Evolutionary conservation across 331 rosid genomes (phyloP).

Genomic region (Prunus yedoensis): DNA sequence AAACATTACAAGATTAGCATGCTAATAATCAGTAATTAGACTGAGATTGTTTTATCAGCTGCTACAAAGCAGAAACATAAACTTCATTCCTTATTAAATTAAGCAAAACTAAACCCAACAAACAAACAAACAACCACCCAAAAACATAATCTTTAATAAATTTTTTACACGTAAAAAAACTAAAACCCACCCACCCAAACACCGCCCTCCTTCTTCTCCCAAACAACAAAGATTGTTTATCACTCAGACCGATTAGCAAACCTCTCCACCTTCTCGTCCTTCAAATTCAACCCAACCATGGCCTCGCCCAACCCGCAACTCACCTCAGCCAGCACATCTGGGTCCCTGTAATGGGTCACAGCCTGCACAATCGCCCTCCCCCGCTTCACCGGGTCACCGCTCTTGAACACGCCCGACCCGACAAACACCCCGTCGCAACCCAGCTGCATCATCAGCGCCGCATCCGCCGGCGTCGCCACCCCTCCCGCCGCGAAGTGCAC

Average conservation of each 20-base stretch:
- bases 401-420: constrained; percentile 48
- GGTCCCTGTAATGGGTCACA: constrained; percentile 42
- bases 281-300: constrained; percentile 41
- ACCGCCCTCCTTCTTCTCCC: background rate
- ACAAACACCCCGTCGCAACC: constrained; percentile 47
- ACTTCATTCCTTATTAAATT: background rate
- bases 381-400: constrained; percentile 43
- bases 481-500: constrained; percentile 50
- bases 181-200: background rate
- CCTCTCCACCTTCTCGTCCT: constrained; percentile 39
- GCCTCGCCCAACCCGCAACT: constrained; percentile 52
- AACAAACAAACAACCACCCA: background rate
- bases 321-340: constrained; percentile 40
- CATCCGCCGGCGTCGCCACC: constrained; percentile 48
- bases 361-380: constrained; percentile 51
- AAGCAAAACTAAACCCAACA: background rate
- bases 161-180: background rate
- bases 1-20: no score
- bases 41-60: background rate
- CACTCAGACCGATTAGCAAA: constrained; percentile 40
- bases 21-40: no score
- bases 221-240: no score
- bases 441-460: constrained; percentile 48
- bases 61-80: background rate
- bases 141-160: background rate